phyloP scores from a whole-genome alignment of 306 rosid species.

The Pyrus betulifolia region DNA sequence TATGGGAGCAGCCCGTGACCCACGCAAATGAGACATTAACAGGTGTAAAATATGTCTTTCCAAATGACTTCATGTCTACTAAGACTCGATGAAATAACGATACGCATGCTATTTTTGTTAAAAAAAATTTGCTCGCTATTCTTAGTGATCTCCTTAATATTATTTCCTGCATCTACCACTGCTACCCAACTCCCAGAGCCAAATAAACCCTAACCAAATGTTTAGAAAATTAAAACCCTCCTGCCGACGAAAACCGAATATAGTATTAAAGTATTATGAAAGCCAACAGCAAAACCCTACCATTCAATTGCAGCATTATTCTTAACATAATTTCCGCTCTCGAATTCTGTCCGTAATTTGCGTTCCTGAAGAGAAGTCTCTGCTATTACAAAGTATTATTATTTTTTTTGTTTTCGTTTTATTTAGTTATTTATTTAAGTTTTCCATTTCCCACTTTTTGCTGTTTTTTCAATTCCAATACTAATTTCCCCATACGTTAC shows the following conservation, averaged over 20 bases:
- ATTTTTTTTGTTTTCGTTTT: not conserved
- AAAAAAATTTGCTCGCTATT: no score
- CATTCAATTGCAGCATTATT: not conserved
- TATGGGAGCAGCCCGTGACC: no score
- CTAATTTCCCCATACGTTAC: not conserved
- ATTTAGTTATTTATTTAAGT: not conserved
- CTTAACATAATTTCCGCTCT: not conserved
- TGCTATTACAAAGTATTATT: not conserved
- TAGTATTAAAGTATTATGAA: not conserved
- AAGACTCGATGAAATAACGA: no score
- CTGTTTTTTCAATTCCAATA: no score
- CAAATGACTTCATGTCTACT: no score
- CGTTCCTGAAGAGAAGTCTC: not conserved
- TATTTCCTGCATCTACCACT: no score
- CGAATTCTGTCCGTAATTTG: slow-evolving; percentile 15
- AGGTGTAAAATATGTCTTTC: no score
- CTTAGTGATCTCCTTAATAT: no score
- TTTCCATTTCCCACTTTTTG: not conserved
- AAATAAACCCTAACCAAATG: no score
- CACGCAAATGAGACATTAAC: no score
- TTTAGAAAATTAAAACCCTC: not conserved
- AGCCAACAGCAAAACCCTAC: not conserved
- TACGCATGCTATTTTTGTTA: no score
- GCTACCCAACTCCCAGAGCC: no score
- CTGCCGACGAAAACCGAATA: not conserved